Base-by-base conservation (phyloP, 2,329 filamentous ascomycete species). In the Alternaria ventricosa region DNA sequence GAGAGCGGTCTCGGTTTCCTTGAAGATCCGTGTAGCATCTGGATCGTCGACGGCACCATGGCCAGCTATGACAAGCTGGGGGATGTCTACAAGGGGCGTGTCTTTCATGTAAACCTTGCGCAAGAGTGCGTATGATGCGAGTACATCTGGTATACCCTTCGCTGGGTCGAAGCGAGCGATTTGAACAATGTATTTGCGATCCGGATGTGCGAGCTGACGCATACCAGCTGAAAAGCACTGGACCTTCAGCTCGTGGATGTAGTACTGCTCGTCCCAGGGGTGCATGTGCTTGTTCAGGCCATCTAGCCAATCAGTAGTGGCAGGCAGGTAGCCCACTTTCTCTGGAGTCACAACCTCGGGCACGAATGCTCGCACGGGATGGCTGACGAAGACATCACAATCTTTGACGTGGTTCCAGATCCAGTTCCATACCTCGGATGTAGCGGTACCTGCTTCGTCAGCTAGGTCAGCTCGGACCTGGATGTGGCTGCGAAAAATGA, bases 1-100 rank as follows among this genome's bases (percentile, higher is more conserved):
- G 41, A 95, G 84, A 70, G 89, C 84, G n/a, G 84, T 81, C 78
- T 93, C 88, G 8, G 90, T 91, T 69, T 91, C 81, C 71, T 94
- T 90, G 75, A 90, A 93, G 70, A 96, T 89, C 54, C 87, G 79
- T 11, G 86, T 88, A 12, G 88, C 91, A 69, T 96, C 92, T 0
- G 92, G 92, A 66, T 96, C 92, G 72, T 96, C 92, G 61, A 95
- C 87, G 0, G 91, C 93, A 49, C 91, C 89, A 75, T 95, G 93
- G 18, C 92, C 92, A 47, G 90, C 91, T 15, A 96, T 87, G 43
- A 94, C 85, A 5, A 96, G 87, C 75, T 95, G 92, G 0, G 91
- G 91, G 3, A 85, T 82, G 20, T 88, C 82, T 3, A 85, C 78
- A 2, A 84, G 70, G 0, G 76, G 74, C 33, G 82, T 81, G 12